Evolutionary conservation across 208 protist genomes (phyloP).

Genomic region (Leishmania tropica): DNA sequence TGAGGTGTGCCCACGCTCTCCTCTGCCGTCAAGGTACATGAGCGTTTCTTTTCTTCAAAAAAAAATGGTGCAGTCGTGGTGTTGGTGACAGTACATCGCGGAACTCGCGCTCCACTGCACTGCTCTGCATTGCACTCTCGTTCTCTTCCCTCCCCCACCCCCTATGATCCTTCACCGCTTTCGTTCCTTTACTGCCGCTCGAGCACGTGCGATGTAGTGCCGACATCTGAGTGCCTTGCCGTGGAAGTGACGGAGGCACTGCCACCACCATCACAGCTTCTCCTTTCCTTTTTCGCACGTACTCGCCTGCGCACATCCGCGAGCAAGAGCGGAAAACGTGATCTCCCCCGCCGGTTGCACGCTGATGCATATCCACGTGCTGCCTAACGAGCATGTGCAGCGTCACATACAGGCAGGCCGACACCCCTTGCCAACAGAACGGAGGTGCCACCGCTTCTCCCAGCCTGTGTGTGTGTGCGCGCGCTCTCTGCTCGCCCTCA

Average conservation of each 20-base stretch:
- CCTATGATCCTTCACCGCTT: neutral
- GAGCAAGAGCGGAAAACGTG: too few relatives aligned
- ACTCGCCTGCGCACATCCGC: too few relatives aligned
- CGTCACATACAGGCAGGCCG: neutral
- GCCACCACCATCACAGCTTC: neutral
- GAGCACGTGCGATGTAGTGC: neutral
- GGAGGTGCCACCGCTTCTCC: neutral
- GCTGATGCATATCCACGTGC: neutral
- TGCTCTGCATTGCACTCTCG: neutral
- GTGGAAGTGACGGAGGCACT: neutral
- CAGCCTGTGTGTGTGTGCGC: neutral
- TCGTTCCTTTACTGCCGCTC: neutral
- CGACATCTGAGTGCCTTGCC: neutral
- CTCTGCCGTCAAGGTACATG: neutral
- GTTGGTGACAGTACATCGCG: neutral
- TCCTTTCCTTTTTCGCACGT: neutral
- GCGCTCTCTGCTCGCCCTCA: neutral
- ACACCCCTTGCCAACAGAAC: neutral
- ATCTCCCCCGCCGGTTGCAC: too few relatives aligned
- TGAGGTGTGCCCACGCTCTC: neutral
- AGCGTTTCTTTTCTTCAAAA: neutral
- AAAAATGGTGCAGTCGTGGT: neutral
- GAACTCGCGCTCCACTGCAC: neutral
- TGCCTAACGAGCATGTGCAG: neutral
- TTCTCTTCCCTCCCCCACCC: neutral